Percentiles rank a stretch among this genome's conserved stretches.
Conservation (phyloP, 306 rosid genomes). For the Parietaria judaica region DNA sequence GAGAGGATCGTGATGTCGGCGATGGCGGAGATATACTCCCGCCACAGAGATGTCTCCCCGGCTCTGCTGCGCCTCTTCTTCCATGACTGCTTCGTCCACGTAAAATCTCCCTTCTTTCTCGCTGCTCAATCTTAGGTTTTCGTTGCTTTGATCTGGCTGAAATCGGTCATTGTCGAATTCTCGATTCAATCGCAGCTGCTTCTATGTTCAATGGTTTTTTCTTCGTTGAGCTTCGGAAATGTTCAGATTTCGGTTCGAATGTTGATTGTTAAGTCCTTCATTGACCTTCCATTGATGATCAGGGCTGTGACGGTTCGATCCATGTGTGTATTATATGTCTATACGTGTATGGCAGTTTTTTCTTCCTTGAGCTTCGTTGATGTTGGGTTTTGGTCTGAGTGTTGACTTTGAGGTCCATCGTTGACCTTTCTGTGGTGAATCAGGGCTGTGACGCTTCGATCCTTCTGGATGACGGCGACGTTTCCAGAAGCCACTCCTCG, state of each 20-base stretch:
- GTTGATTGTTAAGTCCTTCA: too few species aligned
- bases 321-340: too few species aligned
- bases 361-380: neutral
- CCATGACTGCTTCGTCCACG: conserved; percentile 86
- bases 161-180: too few species aligned
- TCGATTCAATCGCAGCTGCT: too few species aligned
- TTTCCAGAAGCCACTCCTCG: conserved; percentile 26
- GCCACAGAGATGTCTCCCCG: conserved; percentile 39
- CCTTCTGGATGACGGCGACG: conserved; percentile 42
- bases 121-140: neutral
- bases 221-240: too few species aligned
- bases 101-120: neutral
- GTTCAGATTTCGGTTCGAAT: too few species aligned
- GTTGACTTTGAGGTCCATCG: neutral
- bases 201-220: too few species aligned
- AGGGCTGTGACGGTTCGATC: too few species aligned
- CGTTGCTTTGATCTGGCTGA: neutral
- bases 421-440: conserved; percentile 1
- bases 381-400: neutral
- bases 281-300: too few species aligned
- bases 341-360: neutral
- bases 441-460: conserved; percentile 48
- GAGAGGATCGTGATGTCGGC: conserved; percentile 42
- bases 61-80: conserved; percentile 79
- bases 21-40: conserved; percentile 41